phyloP scores from a whole-genome alignment of 371 early-diverging fungal species.

The Mortierella sp. region DNA sequence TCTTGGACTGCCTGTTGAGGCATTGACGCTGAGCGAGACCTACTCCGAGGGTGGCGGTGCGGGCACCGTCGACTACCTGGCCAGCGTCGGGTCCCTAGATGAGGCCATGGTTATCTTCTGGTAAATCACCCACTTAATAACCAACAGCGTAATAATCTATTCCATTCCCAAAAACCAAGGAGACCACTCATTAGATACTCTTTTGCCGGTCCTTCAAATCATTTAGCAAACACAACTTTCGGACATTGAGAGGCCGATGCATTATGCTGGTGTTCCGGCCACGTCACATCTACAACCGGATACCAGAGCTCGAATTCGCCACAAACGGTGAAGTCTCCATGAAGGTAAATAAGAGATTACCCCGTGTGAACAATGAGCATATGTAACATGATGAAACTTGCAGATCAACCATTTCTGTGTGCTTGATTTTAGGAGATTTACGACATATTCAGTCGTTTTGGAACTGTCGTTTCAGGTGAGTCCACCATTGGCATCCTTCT shows the following conservation, averaged over 20 bases:
- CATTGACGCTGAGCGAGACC: neutral
- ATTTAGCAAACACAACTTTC: slow-evolving; percentile 30
- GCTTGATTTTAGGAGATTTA: neutral
- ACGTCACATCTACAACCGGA: slow-evolving; percentile 2
- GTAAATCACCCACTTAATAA: neutral
- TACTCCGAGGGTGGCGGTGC: neutral
- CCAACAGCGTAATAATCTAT: neutral
- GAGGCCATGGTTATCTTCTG: slow-evolving; percentile 28
- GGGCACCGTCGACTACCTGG: neutral
- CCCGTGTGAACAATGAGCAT: too few species aligned
- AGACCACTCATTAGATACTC: neutral
- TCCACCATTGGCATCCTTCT: neutral
- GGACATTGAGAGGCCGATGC: neutral
- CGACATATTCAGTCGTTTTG: neutral
- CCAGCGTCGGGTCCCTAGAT: slow-evolving; percentile 20
- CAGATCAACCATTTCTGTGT: too few species aligned
- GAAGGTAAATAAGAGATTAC: too few species aligned
- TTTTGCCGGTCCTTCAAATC: neutral
- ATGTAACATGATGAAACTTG: too few species aligned
- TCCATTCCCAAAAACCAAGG: neutral
- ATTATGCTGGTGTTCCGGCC: slow-evolving; percentile 24
- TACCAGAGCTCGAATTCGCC: slow-evolving; percentile 21
- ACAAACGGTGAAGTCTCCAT: neutral
- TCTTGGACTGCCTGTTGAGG: neutral
- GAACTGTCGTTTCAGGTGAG: neutral